Evolutionary conservation across 257 asterid species (phyloP), one percentile per base, ranked within the genome.

Genomic region (Solanum sejunctum): DNA sequence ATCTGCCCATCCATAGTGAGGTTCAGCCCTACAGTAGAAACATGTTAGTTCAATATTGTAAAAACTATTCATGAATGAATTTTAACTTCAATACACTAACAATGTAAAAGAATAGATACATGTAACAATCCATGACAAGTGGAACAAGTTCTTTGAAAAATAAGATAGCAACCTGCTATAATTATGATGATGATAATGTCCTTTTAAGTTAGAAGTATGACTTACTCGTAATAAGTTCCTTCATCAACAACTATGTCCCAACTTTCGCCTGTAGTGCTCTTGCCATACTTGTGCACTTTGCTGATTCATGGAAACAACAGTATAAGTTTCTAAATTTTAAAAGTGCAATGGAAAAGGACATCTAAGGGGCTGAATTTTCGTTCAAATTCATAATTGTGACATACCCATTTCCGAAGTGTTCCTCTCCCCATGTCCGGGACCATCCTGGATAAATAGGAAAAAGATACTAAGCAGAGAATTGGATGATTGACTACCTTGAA

Each of bases 371-470:
- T 75, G 61, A 49, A 21, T 23, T 72, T 20, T 71, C 49, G 55
- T 81, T 77, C 69, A 54, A 57, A 64, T 10, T 51, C 10, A 78
- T 51, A 56, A 63, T 26, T 78, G 55, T 64, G 58, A 77, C 91
- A 10, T 90, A 97, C 99, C 99, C 98, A 8, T 97, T 97, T 77
- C 99, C 99, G 0, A 97, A 95, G 93, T 97, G 99, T 89, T 97
- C 99, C 87, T 97, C 99, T 79, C 99, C 99, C 99, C 99, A 97
- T 83, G 98, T 97, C 90, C 99, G 90, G 4, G 99, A 95, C 99
- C 99, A 97, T 86, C 99, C 99, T 97, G 41, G 54, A 17, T 15
- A 78, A 16, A 52, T 26, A 28, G 64, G 26, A 9, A 78, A 49
- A 26, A 16, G 0, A 47, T 23, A 52, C 28, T 23, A 85, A 87